Evolutionary conservation across 2,329 filamentous ascomycete species (phyloP), one percentile per base, ranked within the genome.

Genomic region (Kalaharituber pfeilii): DNA sequence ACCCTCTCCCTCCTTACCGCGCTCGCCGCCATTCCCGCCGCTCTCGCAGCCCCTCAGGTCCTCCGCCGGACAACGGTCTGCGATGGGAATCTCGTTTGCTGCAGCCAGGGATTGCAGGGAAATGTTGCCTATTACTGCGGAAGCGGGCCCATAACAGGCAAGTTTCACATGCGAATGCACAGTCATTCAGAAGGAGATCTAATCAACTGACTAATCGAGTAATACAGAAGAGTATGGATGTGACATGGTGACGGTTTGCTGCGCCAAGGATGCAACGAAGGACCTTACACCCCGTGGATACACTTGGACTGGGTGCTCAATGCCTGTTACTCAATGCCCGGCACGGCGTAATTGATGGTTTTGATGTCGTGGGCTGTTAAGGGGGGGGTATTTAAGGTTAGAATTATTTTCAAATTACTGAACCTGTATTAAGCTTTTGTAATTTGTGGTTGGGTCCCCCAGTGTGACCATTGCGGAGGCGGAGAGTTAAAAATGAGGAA

Each of bases 91-190:
- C 0, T 5, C 54, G 0, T 58, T 56, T 1, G 53, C 66, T 15
- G 65, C 59, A 0, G 45, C 66, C 5, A 39, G 64, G 1, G 67
- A 53, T 0, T 39, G 13, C 33, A 39, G 33, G 33, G 33, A 39
- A 39, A 39, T 39, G 8, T 39, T 39, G 33, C 4, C 13, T 39
- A 39, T 18, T 39, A 39, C 33, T 39, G 33, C 33, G 33, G 33
- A 4, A 1, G 1, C 33, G 33, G 33, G 4, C 33, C 33, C 15
- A 39, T 39, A 13, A 9, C 33, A 8, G 33, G 33, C 20, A 39
- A 3, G 33, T 39, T 39, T 6, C 15, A 15, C 13, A 4, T 18
- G n/a, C n/a, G n/a, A 33, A n/a, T 8, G 15, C 20, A 13, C 33
- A 39, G 15, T 5, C 20, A 18, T 15, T 9, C 33, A 36, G 33